Percentiles rank a stretch among this genome's conserved stretches.
phyloP scores from a whole-genome alignment of 495 filamentous ascomycete species.

The Aspergillus sparsus region DNA sequence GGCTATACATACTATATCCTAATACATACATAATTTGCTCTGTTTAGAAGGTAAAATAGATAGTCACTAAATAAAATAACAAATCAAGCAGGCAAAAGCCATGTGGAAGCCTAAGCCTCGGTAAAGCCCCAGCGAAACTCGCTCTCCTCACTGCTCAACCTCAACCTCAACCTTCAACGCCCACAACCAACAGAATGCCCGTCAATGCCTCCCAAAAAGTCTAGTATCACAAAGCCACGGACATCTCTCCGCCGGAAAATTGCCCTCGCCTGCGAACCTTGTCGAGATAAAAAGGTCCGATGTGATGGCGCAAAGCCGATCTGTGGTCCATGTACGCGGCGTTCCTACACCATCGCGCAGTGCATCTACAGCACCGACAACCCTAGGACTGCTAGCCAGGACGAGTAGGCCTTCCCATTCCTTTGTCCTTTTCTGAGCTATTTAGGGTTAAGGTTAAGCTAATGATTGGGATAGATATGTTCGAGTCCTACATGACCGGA shows the following conservation, averaged over 20 bases:
- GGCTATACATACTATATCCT: no score
- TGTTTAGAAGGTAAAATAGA: no score
- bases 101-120: no score
- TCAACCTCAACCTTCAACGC: no score
- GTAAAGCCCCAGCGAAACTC: no score
- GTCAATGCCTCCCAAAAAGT: conserved; percentile 1
- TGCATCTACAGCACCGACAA: conserved; percentile 44
- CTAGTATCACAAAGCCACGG: background rate
- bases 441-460: background rate
- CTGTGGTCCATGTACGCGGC: conserved; percentile 43
- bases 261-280: conserved; percentile 41
- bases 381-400: conserved; percentile 40
- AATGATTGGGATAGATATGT: conserved; percentile 30
- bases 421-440: no score
- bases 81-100: no score
- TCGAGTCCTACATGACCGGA: conserved; percentile 38
- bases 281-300: conserved; percentile 40
- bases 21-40: no score
- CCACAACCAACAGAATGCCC: background rate
- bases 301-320: conserved; percentile 49
- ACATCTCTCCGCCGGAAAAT: conserved; percentile 30
- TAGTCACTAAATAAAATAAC: no score
- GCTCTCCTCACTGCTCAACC: no score
- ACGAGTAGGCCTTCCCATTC: conserved; percentile 28
- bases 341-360: conserved; percentile 34